Percentiles rank a stretch among this genome's conserved stretches.
Evolutionary conservation across 176 grass and related monocot species (phyloP).

Genomic region (Canna indica): DNA sequence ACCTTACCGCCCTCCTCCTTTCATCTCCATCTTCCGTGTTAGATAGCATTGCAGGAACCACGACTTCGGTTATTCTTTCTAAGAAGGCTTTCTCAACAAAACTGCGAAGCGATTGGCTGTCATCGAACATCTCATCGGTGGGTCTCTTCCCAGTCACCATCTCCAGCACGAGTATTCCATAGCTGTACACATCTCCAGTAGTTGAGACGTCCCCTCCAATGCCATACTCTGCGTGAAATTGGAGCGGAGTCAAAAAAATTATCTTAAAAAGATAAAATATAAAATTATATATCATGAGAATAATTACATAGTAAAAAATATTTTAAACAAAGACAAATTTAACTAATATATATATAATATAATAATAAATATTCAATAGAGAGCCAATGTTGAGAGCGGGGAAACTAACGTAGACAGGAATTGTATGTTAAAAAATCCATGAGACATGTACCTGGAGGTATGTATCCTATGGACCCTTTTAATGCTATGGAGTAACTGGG

Average conservation of each 20-base stretch:
- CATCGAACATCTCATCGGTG: neutral
- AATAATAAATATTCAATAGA: too few relatives aligned
- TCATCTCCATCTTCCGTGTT: neutral
- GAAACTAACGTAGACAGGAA: too few relatives aligned
- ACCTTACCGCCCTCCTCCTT: neutral
- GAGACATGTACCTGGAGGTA: neutral
- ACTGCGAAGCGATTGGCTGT: conserved; percentile 17
- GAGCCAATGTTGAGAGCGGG: too few relatives aligned
- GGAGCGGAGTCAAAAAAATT: neutral
- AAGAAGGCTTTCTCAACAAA: neutral
- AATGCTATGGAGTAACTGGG: neutral
- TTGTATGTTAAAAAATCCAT: neutral
- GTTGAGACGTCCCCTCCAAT: conserved; percentile 11
- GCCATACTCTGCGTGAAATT: conserved; percentile 24
- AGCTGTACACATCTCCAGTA: conserved; percentile 33
- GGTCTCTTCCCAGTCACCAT: conserved; percentile 21
- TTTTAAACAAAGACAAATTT: too few relatives aligned
- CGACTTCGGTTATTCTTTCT: conserved; percentile 1
- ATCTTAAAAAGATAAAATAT: too few relatives aligned
- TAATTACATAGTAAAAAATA: too few relatives aligned
- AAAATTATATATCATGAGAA: too few relatives aligned
- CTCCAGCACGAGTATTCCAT: conserved; percentile 31
- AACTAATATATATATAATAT: too few relatives aligned
- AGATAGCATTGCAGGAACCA: neutral
- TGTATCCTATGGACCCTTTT: conserved; percentile 8